These are phyloP conservation scores for Diaporthe amygdali DNA, from an alignment of 2,329 filamentous ascomycete species.

Conservation along the genomic window DNA sequence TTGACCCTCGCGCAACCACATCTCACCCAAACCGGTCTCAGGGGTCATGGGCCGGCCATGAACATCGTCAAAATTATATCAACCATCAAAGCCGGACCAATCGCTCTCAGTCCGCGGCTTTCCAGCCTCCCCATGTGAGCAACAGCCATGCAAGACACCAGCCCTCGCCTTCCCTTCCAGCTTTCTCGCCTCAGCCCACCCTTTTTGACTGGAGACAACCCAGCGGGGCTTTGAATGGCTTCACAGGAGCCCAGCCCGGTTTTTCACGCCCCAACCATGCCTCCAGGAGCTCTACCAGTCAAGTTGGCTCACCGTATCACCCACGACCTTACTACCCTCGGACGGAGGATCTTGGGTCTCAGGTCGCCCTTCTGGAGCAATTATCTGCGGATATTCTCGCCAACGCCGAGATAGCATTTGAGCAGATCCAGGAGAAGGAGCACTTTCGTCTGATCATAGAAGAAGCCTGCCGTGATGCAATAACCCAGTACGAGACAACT, in stretches of 20 bases:
- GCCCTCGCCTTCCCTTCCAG: constrained; percentile 38
- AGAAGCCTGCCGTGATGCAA: constrained; percentile 63
- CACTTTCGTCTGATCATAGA: constrained; percentile 70
- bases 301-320: constrained; percentile 30
- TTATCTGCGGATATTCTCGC: constrained; percentile 57
- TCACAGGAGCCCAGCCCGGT: constrained; percentile 16
- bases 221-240: constrained; percentile 25
- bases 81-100: constrained; percentile 34
- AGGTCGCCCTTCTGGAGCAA: constrained; percentile 54
- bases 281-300: constrained; percentile 11
- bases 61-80: constrained; percentile 32
- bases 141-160: constrained; percentile 35
- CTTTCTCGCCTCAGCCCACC: constrained; percentile 28
- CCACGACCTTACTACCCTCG: constrained; percentile 36
- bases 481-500: constrained; percentile 57
- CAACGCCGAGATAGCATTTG: constrained; percentile 64
- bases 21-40: constrained; percentile 36
- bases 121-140: constrained; percentile 34
- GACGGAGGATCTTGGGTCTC: constrained; percentile 53
- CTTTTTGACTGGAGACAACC: constrained; percentile 35
- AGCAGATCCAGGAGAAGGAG: constrained; percentile 75
- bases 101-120: constrained; percentile 40
- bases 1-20: constrained; percentile 49
- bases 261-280: constrained; percentile 25
- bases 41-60: constrained; percentile 35